phyloP scores from a whole-genome alignment of 768 basidiomycete genomes.

The Lactarius vividus region DNA sequence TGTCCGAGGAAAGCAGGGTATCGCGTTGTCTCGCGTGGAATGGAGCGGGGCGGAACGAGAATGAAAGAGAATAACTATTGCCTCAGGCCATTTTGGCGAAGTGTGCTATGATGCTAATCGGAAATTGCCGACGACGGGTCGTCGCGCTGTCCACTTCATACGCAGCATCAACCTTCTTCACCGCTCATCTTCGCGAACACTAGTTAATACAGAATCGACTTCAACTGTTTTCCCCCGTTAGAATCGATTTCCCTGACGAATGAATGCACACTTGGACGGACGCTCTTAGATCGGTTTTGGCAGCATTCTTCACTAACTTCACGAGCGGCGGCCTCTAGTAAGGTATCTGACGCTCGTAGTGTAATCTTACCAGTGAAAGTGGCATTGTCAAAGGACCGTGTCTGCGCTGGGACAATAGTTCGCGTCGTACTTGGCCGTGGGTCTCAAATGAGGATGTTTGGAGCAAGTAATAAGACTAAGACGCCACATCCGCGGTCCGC shows the following conservation, averaged over 20 bases:
- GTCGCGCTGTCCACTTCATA: too few species aligned
- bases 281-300: not conserved
- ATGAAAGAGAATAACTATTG: not conserved
- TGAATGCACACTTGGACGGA: slow-evolving; percentile 10
- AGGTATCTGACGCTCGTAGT: not conserved
- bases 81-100: slow-evolving; percentile 5
- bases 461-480: not conserved
- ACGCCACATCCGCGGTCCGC: not conserved
- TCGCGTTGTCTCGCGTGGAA: not conserved
- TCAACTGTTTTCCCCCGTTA: not conserved
- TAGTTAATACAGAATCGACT: not conserved
- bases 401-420: slow-evolving; percentile 18
- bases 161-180: slow-evolving; percentile 11
- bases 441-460: not conserved
- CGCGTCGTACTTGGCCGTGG: slow-evolving; percentile 18
- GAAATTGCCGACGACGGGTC: slow-evolving; percentile 1
- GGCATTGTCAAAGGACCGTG: slow-evolving; percentile 12
- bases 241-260: not conserved
- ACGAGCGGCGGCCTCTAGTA: slow-evolving; percentile 4
- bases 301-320: slow-evolving; percentile 20
- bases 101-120: slow-evolving; percentile 7
- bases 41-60: not conserved
- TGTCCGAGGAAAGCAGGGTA: slow-evolving; percentile 7
- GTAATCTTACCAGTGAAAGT: slow-evolving; percentile 3
- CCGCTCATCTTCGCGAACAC: slow-evolving; percentile 19